Conservation (phyloP, 768 basidiomycete species). For the Lactifluus subvellereus region DNA sequence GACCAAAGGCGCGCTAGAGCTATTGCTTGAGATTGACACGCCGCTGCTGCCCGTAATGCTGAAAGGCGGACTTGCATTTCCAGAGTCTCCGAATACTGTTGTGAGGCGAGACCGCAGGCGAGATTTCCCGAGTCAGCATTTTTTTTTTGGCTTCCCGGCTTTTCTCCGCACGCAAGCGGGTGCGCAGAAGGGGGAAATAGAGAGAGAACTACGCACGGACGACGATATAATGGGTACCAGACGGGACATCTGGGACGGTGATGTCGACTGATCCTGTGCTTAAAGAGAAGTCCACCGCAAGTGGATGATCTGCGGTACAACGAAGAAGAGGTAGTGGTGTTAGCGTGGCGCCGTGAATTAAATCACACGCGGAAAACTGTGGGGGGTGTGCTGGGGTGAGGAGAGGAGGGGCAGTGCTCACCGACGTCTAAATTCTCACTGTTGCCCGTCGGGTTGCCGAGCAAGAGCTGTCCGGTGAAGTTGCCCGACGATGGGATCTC, state of each 20-base stretch:
- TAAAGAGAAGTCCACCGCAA: slow-evolving; percentile 36
- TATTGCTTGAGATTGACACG: neutral
- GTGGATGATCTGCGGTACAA: slow-evolving; percentile 28
- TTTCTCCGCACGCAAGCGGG: neutral
- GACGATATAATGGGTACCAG: slow-evolving; percentile 34
- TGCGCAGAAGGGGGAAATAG: neutral
- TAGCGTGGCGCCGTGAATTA: neutral
- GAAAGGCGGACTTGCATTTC: slow-evolving; percentile 39
- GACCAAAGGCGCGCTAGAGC: neutral
- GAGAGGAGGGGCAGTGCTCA: slow-evolving; percentile 28
- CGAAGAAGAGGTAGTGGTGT: neutral
- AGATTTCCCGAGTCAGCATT: neutral
- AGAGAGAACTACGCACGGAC: slow-evolving; percentile 36
- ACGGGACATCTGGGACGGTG: slow-evolving; percentile 34
- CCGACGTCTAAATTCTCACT: slow-evolving; percentile 43
- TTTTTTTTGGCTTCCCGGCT: neutral
- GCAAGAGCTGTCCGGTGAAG: slow-evolving; percentile 39
- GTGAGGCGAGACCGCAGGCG: no score
- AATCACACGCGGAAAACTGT: neutral
- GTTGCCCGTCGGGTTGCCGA: slow-evolving; percentile 37
- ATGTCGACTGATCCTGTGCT: slow-evolving; percentile 33
- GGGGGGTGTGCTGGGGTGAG: neutral
- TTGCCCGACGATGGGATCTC: slow-evolving; percentile 37
- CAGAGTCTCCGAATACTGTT: slow-evolving; percentile 46
- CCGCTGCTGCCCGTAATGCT: slow-evolving; percentile 27